Evolutionary conservation across 2,329 filamentous ascomycete species (phyloP).

Genomic region (Emericellopsis cladophorae): DNA sequence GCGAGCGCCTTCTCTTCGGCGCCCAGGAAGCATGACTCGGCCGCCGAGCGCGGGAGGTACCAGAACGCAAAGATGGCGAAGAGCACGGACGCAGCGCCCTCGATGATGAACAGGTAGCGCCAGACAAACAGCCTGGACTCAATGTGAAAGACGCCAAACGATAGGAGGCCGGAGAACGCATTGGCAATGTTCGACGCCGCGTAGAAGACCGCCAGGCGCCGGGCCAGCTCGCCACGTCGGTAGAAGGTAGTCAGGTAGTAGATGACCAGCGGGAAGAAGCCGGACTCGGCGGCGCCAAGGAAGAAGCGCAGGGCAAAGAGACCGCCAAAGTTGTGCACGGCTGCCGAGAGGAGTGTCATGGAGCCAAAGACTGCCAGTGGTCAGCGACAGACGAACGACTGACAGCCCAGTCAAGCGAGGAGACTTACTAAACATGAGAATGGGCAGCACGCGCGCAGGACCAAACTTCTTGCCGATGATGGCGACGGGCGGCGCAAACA

Average conservation of each 20-base stretch:
- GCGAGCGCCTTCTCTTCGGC: slow-evolving; percentile 56
- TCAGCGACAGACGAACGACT: too few relatives aligned
- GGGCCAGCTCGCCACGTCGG: slow-evolving; percentile 29
- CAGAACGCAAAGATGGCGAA: slow-evolving; percentile 53
- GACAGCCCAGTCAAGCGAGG: too few relatives aligned
- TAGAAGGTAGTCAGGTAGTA: slow-evolving; percentile 42
- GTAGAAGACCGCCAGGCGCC: slow-evolving; percentile 53
- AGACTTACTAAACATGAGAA: slow-evolving; percentile 47
- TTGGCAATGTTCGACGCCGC: slow-evolving; percentile 63
- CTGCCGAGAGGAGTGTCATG: slow-evolving; percentile 47
- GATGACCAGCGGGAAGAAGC: slow-evolving; percentile 40
- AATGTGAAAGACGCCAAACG: slow-evolving; percentile 37
- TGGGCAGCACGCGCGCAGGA: slow-evolving; percentile 51
- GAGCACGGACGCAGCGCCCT: slow-evolving; percentile 42
- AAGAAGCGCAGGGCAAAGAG: slow-evolving; percentile 36
- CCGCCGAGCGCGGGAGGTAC: slow-evolving; percentile 54
- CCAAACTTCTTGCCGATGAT: slow-evolving; percentile 63
- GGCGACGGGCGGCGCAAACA: slow-evolving; percentile 45
- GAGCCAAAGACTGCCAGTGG: slow-evolving; percentile 38
- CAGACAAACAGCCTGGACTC: slow-evolving; percentile 24
- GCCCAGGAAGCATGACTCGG: slow-evolving; percentile 51
- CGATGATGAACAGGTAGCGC: slow-evolving; percentile 42
- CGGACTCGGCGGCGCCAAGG: slow-evolving; percentile 41
- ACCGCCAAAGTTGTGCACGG: slow-evolving; percentile 33
- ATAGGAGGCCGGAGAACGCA: slow-evolving; percentile 30